Evolutionary conservation across 2,329 filamentous ascomycete species (phyloP), one percentile per base, ranked within the genome.

Genomic region (Botryotinia convoluta): DNA sequence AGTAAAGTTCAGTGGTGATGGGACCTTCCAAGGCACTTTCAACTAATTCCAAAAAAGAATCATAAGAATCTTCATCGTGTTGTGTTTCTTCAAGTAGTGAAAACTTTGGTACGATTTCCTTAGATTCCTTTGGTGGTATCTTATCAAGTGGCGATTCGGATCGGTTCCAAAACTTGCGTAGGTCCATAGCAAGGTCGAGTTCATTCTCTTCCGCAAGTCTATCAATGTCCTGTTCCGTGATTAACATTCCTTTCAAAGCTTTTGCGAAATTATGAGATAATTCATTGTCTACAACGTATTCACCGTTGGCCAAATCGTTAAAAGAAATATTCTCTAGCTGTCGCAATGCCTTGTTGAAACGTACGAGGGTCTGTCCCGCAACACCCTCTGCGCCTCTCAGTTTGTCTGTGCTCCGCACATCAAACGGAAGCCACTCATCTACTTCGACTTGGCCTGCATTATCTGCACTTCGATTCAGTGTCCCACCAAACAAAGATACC

Each of bases 371-470:
- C 20, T 44, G 63, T 26, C 57, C 54, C 12, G 71, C 64, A 29
- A 26, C 22, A 6, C 65, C 65, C 22, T 57, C 48, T 37, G 26
- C 37, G 1, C 10, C 9, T 29, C 18, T 37, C 9, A 45, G 1
- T 14, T 61, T 12, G 39, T 37, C 29, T 39, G 7, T 45, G 32
- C 26, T 48, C 39, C 4, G 51, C 39, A 70, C 45, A 45, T 63
- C 39, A 22, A 73, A 73, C n/a, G 35, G 59, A 29, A 73, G 57
- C 71, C 71, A 73, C 8, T 51, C 39, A 37, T 73, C 71, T 16
- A 73, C 51, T 37, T 51, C 57, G 32, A 73, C 14, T 26, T 54
- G 39, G 20, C 35, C 37, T 37, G 22, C 6, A 37, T 70, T 16
- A 14, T 18, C 10, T 20, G 32, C 6, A 16, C n/a, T 69, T 63